These are phyloP conservation scores for Capillidium heterosporum DNA, from an alignment of 371 early-diverging fungal genomes.

Conservation along the genomic window DNA sequence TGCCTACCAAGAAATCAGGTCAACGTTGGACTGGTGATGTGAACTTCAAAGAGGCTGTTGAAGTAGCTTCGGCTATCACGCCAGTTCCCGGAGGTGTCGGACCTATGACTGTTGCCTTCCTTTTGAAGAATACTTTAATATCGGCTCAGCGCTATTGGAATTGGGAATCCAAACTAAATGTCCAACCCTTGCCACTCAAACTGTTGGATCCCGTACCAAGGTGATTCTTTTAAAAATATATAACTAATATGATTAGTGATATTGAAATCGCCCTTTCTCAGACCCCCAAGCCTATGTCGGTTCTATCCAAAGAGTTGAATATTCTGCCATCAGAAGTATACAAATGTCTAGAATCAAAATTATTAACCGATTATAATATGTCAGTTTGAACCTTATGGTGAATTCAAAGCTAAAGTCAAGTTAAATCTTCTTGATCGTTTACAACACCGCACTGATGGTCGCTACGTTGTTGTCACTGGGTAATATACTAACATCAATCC, in stretches of 20 bases:
- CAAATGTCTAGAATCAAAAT: neutral
- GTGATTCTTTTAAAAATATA: conserved; percentile 2
- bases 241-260: conserved; percentile 60
- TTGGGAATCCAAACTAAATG: conserved; percentile 24
- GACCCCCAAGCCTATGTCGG: conserved; percentile 60
- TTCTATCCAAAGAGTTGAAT: conserved; percentile 71
- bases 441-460: conserved; percentile 55
- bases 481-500: conserved; percentile 10
- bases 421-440: conserved; percentile 68
- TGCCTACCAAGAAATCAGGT: conserved; percentile 65
- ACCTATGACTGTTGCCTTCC: conserved; percentile 94
- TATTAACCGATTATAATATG: neutral
- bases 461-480: conserved; percentile 92
- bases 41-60: conserved; percentile 43
- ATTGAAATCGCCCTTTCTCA: conserved; percentile 82
- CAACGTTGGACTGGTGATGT: conserved; percentile 86
- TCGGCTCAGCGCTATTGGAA: conserved; percentile 55
- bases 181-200: conserved; percentile 39
- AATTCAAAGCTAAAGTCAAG: conserved; percentile 75
- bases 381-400: conserved; percentile 72
- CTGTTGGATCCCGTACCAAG: conserved; percentile 29
- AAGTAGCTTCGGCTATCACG: conserved; percentile 61
- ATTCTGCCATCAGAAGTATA: conserved; percentile 39
- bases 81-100: conserved; percentile 95
- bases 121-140: conserved; percentile 62